A percentile compares a stretch with the other conserved stretches of the same genome.
These are phyloP conservation scores for Solanum corneliomulleri DNA, from an alignment of 257 asterid genomes.

Conservation along the genomic window DNA sequence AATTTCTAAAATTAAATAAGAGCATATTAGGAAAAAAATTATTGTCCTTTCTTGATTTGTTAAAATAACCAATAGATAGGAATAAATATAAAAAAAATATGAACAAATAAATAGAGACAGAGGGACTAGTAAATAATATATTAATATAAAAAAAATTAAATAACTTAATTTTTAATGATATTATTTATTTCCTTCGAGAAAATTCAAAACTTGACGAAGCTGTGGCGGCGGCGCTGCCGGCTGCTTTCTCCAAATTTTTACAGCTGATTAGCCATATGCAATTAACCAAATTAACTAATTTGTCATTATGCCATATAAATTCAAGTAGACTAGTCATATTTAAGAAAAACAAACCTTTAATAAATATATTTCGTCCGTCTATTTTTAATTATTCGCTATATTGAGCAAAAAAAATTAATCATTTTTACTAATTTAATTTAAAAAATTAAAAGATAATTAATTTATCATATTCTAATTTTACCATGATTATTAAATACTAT, in stretches of 20 bases:
- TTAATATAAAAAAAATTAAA: not conserved
- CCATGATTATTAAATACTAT: too few species aligned
- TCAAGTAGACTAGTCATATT: not conserved
- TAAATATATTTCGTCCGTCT: not conserved
- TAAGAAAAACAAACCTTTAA: not conserved
- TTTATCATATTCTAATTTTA: too few species aligned
- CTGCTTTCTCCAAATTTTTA: not conserved
- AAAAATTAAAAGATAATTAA: too few species aligned
- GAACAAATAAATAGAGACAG: too few species aligned
- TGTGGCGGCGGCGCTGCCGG: not conserved
- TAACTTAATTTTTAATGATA: not conserved
- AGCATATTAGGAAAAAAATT: too few species aligned
- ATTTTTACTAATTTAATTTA: too few species aligned
- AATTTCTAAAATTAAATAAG: too few species aligned
- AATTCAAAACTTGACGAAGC: not conserved
- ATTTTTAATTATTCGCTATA: too few species aligned
- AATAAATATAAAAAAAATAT: too few species aligned
- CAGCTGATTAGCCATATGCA: not conserved
- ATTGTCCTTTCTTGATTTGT: too few species aligned
- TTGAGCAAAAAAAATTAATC: accelerated
- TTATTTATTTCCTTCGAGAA: not conserved
- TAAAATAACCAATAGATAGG: too few species aligned
- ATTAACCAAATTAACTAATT: not conserved
- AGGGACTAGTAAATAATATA: not conserved
- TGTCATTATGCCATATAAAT: not conserved